Evolutionary conservation across 768 basidiomycete genomes (phyloP), one percentile per base, ranked within the genome.

Genomic region (Boletus sensibilis): DNA sequence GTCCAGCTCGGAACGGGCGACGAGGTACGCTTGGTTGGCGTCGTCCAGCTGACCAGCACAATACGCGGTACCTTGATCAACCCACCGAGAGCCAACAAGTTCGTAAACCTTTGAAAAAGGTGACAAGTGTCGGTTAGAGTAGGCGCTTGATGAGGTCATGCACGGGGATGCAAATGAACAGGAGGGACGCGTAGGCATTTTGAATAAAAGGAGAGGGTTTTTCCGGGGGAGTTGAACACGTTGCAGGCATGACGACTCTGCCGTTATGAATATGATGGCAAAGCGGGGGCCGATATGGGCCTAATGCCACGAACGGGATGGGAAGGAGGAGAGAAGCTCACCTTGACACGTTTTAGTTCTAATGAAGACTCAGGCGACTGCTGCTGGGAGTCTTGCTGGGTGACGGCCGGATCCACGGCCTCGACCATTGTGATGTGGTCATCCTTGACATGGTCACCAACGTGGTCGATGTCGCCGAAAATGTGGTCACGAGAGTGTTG

Each of bases 31-130:
- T 69, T 88, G 89, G 64, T 84, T 86, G 47, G 81, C 81, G 48
- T 88, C 84, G 63, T 86, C 83, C 61, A 89, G 90, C 69, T 94
- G 87, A 43, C 94, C 94, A 66, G 90, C 91, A 72, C 95, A 97
- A 69, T 94, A 92, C 1, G 97, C 97, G 18, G 97, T 99, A 45
- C 97, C 97, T 69, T 94, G 87, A 79, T 99, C 97, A 53, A 87
- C 82, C 97, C 97, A 99, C 54, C 87, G 84, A 61, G 89, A 82
- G 56, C 89, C 92, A 51, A 93, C 83, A 57, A 99, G 87, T 73
- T 95, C 89, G 74, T 99, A 98, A 27, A 99, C 96, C 89, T 99
- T 66, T 63, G 60, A 67, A 55, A 58, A 65, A 48, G 57, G 55
- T 52, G 56, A 68, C 35, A 62, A 64, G 55, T 18, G 60, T 59